These are phyloP conservation scores for Pichia nanzhaoensis DNA, from an alignment of 805 yeast genomes.

Conservation along the genomic window DNA sequence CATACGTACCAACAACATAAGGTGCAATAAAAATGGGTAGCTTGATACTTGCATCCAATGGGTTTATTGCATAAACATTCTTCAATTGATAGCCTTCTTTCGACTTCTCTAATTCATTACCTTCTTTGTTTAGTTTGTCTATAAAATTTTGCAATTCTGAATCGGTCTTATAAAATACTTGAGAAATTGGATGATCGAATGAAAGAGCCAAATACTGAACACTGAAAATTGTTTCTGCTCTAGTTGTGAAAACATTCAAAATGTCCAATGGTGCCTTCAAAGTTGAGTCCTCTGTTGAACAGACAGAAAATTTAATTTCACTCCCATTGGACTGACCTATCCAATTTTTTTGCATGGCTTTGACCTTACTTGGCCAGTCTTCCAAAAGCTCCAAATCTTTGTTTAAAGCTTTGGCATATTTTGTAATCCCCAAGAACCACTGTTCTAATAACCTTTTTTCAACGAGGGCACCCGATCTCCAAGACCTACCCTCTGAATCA, in stretches of 20 bases:
- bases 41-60: constrained; percentile 40
- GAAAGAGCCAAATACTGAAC: constrained; percentile 82
- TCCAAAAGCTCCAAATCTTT: constrained; percentile 54
- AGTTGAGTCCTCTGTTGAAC: constrained; percentile 10
- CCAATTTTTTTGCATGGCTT: constrained; percentile 90
- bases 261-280: constrained; percentile 14
- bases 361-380: constrained; percentile 86
- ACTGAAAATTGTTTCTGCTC: constrained; percentile 81
- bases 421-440: constrained; percentile 91
- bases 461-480: constrained; percentile 96
- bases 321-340: constrained; percentile 85
- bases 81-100: constrained; percentile 55
- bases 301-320: constrained; percentile 45
- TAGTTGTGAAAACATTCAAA: constrained; percentile 68
- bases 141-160: constrained; percentile 42
- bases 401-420: constrained; percentile 62
- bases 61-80: constrained; percentile 44
- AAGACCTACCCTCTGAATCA: constrained; percentile 80
- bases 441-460: constrained; percentile 78
- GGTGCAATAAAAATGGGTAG: constrained; percentile 88
- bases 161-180: constrained; percentile 33
- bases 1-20: constrained; percentile 77
- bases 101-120: constrained; percentile 35
- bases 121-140: constrained; percentile 27
- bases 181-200: constrained; percentile 57